These are phyloP conservation scores for Melaleuca quinquenervia DNA, from an alignment of 345 rosid species.

Conservation along the genomic window DNA sequence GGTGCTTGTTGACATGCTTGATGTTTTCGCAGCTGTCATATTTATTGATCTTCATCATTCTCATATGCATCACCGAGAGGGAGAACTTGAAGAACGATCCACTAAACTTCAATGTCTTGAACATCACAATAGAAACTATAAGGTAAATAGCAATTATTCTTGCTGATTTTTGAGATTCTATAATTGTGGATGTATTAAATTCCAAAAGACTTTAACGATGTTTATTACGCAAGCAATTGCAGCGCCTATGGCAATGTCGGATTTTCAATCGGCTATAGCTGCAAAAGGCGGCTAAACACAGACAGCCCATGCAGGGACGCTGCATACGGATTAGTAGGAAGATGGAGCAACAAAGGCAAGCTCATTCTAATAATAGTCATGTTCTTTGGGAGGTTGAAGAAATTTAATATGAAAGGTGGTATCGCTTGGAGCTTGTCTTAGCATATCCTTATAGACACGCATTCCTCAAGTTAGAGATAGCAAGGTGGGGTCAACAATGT, in stretches of 20 bases:
- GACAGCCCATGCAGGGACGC: conserved; percentile 21
- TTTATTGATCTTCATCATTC: conserved; percentile 27
- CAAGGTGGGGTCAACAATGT: neutral
- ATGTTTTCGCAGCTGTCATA: conserved; percentile 33
- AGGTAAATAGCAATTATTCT: conserved; percentile 21
- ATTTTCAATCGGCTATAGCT: conserved; percentile 47
- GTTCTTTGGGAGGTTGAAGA: conserved; percentile 51
- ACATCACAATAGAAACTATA: conserved; percentile 46
- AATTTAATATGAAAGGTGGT: conserved; percentile 25
- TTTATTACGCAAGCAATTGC: neutral
- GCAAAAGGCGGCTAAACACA: conserved; percentile 20
- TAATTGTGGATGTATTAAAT: neutral
- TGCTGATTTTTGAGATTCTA: neutral
- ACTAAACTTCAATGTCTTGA: conserved; percentile 45
- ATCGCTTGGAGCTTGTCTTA: conserved; percentile 30
- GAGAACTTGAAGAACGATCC: conserved; percentile 38
- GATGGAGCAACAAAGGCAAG: conserved; percentile 45
- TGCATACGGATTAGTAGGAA: conserved; percentile 35
- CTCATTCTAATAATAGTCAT: conserved; percentile 35
- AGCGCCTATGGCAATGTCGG: conserved; percentile 75
- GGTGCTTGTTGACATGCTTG: neutral
- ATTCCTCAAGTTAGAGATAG: neutral
- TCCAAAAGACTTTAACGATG: neutral
- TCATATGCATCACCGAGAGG: conserved; percentile 42
- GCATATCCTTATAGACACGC: neutral